Percentiles rank a stretch among this genome's conserved stretches.
Evolutionary conservation across 2,329 filamentous ascomycete genomes (phyloP).

Genomic region (Penicillium frequentans): DNA sequence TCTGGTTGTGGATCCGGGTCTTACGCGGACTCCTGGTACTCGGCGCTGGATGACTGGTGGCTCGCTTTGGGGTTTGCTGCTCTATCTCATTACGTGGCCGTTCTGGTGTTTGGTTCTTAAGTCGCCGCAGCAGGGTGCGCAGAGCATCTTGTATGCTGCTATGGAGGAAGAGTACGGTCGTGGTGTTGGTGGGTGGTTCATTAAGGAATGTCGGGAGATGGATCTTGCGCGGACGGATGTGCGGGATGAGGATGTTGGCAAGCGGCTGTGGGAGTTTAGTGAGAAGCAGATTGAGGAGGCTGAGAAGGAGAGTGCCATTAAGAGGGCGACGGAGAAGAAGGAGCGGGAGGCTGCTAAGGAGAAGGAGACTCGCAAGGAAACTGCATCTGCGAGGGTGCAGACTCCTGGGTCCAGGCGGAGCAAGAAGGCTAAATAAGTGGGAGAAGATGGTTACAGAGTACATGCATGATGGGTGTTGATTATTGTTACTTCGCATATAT

Average conservation of each 20-base stretch:
- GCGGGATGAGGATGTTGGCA: constrained; percentile 73
- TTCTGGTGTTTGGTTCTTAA: constrained; percentile 88
- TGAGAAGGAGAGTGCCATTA: constrained; percentile 75
- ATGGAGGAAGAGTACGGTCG: constrained; percentile 75
- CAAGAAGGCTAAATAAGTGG: constrained; percentile 33
- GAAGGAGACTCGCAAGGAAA: constrained; percentile 19
- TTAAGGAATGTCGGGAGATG: constrained; percentile 86
- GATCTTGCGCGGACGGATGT: constrained; percentile 72
- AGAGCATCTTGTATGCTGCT: constrained; percentile 79
- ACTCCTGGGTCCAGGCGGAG: constrained; percentile 42
- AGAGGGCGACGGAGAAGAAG: constrained; percentile 60
- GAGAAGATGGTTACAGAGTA: not conserved
- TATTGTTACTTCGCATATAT: not conserved
- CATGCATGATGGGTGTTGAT: not conserved
- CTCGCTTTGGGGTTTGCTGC: constrained; percentile 72
- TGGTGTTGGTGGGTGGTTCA: constrained; percentile 65
- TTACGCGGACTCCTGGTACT: constrained; percentile 81
- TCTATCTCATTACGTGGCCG: constrained; percentile 77
- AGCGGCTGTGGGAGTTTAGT: constrained; percentile 86
- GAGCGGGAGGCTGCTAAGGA: constrained; percentile 33
- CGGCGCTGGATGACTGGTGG: constrained; percentile 84
- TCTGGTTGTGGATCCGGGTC: constrained; percentile 83
- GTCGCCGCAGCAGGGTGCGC: constrained; percentile 76
- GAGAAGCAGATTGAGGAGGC: constrained; percentile 78
- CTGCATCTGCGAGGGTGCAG: constrained; percentile 27